A percentile compares a stretch with the other conserved stretches of the same genome.
Evolutionary conservation across 2,329 filamentous ascomycete genomes (phyloP).

Genomic region (Knoxdaviesia capensis): DNA sequence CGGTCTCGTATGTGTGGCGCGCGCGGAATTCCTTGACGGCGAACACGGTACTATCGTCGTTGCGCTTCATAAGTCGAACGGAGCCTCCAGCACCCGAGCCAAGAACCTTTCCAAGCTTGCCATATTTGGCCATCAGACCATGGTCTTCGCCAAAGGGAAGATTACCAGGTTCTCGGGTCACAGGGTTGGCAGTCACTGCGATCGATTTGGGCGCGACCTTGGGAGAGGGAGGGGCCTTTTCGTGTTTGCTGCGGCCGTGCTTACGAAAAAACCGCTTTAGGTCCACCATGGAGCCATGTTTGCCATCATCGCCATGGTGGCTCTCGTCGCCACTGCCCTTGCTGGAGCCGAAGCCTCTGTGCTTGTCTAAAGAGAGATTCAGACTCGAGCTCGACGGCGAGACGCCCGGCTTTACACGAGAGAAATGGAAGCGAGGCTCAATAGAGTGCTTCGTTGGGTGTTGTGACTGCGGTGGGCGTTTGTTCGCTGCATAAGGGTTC

Average conservation of each 20-base stretch:
- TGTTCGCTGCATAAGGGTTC: constrained; percentile 73
- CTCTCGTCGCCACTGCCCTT: not conserved
- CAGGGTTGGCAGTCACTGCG: constrained; percentile 20
- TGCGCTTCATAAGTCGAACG: constrained; percentile 82
- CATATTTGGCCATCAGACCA: constrained; percentile 75
- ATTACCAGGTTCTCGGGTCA: constrained; percentile 10
- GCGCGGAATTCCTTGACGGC: constrained; percentile 94
- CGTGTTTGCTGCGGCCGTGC: constrained; percentile 45
- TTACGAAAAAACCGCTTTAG: constrained; percentile 93
- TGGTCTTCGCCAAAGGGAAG: constrained; percentile 92
- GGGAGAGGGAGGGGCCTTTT: constrained; percentile 39
- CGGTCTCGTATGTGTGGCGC: constrained; percentile 77
- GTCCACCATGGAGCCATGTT: constrained; percentile 62
- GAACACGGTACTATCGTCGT: constrained; percentile 81
- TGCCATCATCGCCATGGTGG: constrained; percentile 3
- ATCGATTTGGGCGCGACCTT: constrained; percentile 27
- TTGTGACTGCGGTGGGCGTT: constrained; percentile 48
- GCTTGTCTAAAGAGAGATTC: constrained; percentile 30
- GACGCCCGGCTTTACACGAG: constrained; percentile 47
- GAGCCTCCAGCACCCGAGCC: constrained; percentile 90
- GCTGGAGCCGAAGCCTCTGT: constrained; percentile 23
- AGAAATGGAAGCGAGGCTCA: constrained; percentile 72
- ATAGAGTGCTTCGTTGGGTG: constrained; percentile 41
- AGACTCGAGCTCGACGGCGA: constrained; percentile 32
- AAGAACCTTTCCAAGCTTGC: constrained; percentile 84